Conservation (phyloP, 208 protist genomes). For the Trypanosoma scelopori region DNA sequence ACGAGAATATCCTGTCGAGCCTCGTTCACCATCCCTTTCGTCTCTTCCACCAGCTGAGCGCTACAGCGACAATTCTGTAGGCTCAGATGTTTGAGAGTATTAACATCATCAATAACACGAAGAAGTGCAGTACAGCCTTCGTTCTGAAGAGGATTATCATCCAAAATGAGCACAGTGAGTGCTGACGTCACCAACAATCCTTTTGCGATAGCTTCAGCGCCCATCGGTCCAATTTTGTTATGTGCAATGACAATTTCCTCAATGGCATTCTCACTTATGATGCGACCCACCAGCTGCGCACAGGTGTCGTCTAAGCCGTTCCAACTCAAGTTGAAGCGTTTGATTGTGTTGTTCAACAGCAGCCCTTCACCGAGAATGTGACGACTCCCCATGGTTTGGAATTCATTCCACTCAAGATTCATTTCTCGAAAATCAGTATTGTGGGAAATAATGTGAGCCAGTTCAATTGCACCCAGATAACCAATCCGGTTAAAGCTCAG, state of each 20-base stretch:
- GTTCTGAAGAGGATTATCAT: slow-evolving; percentile 82
- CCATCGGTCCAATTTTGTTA: slow-evolving; percentile 77
- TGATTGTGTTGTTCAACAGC: slow-evolving; percentile 89
- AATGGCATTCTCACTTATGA: slow-evolving; percentile 84
- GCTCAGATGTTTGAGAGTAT: slow-evolving; percentile 60
- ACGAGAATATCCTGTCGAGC: slow-evolving; percentile 39
- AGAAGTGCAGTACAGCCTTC: slow-evolving; percentile 69
- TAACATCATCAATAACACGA: slow-evolving; percentile 40
- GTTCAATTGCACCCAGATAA: slow-evolving; percentile 65
- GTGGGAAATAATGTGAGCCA: slow-evolving; percentile 69
- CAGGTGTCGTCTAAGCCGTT: slow-evolving; percentile 79
- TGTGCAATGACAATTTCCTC: slow-evolving; percentile 90
- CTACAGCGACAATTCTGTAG: slow-evolving; percentile 72
- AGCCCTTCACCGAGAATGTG: slow-evolving; percentile 75
- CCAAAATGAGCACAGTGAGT: slow-evolving; percentile 68
- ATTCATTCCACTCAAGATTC: slow-evolving; percentile 90
- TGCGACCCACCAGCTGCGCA: slow-evolving; percentile 60
- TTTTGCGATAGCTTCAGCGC: slow-evolving; percentile 75
- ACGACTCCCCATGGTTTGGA: slow-evolving; percentile 57
- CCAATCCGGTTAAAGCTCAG: slow-evolving; percentile 88
- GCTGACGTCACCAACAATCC: slow-evolving; percentile 73
- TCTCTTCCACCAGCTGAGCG: slow-evolving; percentile 34
- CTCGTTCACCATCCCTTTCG: slow-evolving; percentile 20
- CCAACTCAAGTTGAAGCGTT: slow-evolving; percentile 80
- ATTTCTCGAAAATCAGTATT: slow-evolving; percentile 85